Percentiles rank a stretch among this genome's conserved stretches.
These are phyloP conservation scores for Passalora sequoiae DNA, from an alignment of 2,329 filamentous ascomycete species.

Conservation along the genomic window DNA sequence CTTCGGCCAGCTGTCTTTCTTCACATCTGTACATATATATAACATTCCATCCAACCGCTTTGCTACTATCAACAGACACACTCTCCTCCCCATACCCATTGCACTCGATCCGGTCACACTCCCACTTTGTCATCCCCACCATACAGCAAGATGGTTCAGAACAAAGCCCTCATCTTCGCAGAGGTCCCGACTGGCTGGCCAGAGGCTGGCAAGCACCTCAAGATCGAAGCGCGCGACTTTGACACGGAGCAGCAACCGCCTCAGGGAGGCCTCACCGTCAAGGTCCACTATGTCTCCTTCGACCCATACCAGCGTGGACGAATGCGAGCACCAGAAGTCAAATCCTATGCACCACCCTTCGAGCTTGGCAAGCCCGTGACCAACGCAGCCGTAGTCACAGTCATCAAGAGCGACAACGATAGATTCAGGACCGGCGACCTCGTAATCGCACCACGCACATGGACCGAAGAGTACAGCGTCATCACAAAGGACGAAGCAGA, in stretches of 20 bases:
- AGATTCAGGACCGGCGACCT: conserved; percentile 65
- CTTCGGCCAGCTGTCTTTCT: no score
- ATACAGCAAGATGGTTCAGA: conserved; percentile 49
- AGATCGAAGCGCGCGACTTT: conserved; percentile 62
- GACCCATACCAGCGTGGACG: conserved; percentile 80
- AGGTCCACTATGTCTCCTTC: conserved; percentile 69
- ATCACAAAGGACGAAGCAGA: conserved; percentile 48
- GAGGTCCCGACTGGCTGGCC: conserved; percentile 62
- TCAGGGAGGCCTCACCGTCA: conserved; percentile 62
- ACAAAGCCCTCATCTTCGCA: conserved; percentile 74
- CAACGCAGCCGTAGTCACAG: conserved; percentile 60
- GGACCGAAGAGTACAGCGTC: conserved; percentile 57
- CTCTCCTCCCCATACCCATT: background rate
- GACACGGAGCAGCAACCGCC: conserved; percentile 57
- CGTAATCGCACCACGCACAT: conserved; percentile 43
- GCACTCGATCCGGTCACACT: background rate
- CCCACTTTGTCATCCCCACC: background rate
- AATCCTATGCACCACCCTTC: conserved; percentile 67
- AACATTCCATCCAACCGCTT: background rate
- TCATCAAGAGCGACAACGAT: conserved; percentile 62
- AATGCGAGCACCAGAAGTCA: conserved; percentile 61
- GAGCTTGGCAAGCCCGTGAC: conserved; percentile 58
- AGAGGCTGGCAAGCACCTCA: conserved; percentile 64
- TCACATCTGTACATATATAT: background rate
- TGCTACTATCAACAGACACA: background rate